Conservation (phyloP, 306 rosid species). For the Quercus ilex region DNA sequence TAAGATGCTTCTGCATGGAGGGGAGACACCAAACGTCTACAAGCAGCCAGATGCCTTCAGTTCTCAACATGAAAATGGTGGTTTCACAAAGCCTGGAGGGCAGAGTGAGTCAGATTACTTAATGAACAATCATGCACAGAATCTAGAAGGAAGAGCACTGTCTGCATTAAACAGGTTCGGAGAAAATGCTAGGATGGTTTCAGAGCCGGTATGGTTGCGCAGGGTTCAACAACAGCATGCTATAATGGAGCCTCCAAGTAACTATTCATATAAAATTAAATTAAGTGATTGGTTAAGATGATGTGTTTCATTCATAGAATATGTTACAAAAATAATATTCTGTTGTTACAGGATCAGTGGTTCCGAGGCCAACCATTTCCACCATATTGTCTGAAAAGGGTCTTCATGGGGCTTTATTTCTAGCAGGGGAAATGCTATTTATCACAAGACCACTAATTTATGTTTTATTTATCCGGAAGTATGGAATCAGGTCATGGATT, state of each 20-base stretch:
- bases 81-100: conserved; percentile 31
- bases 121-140: conserved; percentile 36
- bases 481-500: conserved; percentile 75
- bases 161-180: conserved; percentile 83
- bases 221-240: conserved; percentile 64
- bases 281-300: neutral
- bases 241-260: conserved; percentile 57
- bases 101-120: conserved; percentile 34
- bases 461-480: conserved; percentile 72
- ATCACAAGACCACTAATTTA: conserved; percentile 82
- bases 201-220: conserved; percentile 54
- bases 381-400: conserved; percentile 63
- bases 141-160: conserved; percentile 78
- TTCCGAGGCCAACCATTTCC: conserved; percentile 53
- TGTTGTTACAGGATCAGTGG: conserved; percentile 46
- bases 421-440: conserved; percentile 70
- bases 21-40: conserved; percentile 59
- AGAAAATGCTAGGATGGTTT: conserved; percentile 61
- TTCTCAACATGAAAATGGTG: conserved; percentile 33
- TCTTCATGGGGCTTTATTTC: conserved; percentile 58
- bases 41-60: conserved; percentile 28
- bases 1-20: conserved; percentile 84
- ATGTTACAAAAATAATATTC: conserved; percentile 31
- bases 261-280: conserved; percentile 3
- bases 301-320: neutral